Conservation (phyloP, 345 rosid species). For the Ceriops tagal region DNA sequence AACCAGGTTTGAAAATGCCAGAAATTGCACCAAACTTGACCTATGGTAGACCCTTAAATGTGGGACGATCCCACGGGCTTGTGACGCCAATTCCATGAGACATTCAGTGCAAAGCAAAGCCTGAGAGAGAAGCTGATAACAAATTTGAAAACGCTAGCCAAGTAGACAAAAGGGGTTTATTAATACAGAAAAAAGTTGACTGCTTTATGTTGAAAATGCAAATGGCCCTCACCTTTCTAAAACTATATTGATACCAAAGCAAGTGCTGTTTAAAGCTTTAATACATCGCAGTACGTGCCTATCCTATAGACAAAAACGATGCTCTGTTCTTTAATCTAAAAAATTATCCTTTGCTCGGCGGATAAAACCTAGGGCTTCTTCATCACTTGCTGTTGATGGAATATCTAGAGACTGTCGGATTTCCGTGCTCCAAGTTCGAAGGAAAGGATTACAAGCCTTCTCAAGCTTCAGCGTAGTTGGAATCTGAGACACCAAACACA, state of each 20-base stretch:
- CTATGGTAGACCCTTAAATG: too few relatives aligned
- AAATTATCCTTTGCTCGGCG: constrained; percentile 77
- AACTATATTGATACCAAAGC: background rate
- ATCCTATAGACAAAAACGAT: constrained; percentile 40
- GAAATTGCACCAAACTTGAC: too few relatives aligned
- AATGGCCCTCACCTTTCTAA: too few relatives aligned
- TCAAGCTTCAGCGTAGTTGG: constrained; percentile 77
- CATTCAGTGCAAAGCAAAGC: too few relatives aligned
- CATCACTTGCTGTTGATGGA: constrained; percentile 57
- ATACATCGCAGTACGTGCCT: background rate
- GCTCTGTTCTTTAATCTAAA: constrained; percentile 17
- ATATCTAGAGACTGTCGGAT: constrained; percentile 60
- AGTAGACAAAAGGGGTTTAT: too few relatives aligned
- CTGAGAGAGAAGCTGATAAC: too few relatives aligned
- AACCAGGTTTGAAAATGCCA: too few relatives aligned
- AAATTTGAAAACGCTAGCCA: too few relatives aligned
- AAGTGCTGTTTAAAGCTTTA: background rate
- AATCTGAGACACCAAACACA: constrained; percentile 38
- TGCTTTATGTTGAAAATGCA: too few relatives aligned
- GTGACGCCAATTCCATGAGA: too few relatives aligned
- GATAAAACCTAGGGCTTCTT: constrained; percentile 64
- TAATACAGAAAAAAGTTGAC: too few relatives aligned
- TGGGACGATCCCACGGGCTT: too few relatives aligned
- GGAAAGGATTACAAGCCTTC: constrained; percentile 90
- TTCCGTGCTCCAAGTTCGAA: constrained; percentile 62